Conservation (phyloP, 805 yeast species). For the Candida maris region DNA sequence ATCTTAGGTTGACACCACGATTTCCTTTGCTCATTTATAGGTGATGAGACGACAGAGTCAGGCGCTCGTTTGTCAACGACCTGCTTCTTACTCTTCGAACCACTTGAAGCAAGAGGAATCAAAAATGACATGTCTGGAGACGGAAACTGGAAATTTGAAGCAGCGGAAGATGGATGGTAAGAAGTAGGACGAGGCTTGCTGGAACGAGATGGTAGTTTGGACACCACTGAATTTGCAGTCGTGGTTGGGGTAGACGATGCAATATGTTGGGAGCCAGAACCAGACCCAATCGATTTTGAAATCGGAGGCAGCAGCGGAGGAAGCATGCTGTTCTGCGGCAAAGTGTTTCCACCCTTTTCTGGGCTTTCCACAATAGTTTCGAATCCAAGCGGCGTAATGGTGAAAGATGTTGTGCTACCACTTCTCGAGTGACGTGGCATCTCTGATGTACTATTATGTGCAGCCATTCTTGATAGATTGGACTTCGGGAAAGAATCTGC, state of each 20-base stretch:
- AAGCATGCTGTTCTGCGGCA: constrained; percentile 10
- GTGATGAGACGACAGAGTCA: constrained; percentile 24
- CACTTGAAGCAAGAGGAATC: constrained; percentile 24
- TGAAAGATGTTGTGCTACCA: constrained; percentile 12
- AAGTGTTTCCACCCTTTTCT: constrained; percentile 14
- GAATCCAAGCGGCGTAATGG: constrained; percentile 22
- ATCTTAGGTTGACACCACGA: constrained; percentile 29
- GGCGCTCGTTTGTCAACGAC: constrained; percentile 15
- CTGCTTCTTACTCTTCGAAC: constrained; percentile 20
- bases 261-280: constrained; percentile 10
- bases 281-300: constrained; percentile 15
- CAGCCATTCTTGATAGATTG: constrained; percentile 33
- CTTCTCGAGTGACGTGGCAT: constrained; percentile 13
- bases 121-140: constrained; percentile 29
- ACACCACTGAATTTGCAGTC: constrained; percentile 23
- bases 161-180: constrained; percentile 63
- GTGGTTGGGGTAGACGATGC: constrained; percentile 34
- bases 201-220: constrained; percentile 30
- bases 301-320: constrained; percentile 28
- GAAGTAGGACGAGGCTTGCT: constrained; percentile 81
- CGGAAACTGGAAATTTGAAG: constrained; percentile 24
- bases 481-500: constrained; percentile 15
- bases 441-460: constrained; percentile 15
- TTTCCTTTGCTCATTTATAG: constrained; percentile 27
- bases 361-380: constrained; percentile 49